Base-by-base conservation (phyloP, 2,329 filamentous ascomycete species). In the Colletotrichum paranaense region DNA sequence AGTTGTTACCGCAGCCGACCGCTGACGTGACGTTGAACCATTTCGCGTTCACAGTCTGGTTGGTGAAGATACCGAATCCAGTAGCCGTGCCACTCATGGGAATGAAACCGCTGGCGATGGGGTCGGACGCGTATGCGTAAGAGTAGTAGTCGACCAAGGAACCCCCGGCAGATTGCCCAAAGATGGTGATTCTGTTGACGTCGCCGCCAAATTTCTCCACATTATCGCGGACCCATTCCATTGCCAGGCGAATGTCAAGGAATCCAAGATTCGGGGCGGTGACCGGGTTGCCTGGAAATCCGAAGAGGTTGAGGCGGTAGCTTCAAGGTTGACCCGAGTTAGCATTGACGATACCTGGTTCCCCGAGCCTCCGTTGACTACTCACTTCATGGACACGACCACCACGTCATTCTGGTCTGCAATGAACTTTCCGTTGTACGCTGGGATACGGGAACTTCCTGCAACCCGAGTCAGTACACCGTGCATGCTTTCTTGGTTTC, bases 41-140 rank as follows among this genome's bases (percentile, higher is more conserved):
- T 28, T 63, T 74, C 1, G 24, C 19, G 30, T 68, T 67, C 4
- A 62, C 49, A 4, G 72, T 74, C 24, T 74, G 55, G 30, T 76
- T 62, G 38, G 73, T 75, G 56, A 82, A 81, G 49, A 80, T 75
- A n/a, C 73, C 73, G n/a, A 56, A 57, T 26, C 67, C 65, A 22
- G 74, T 79, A 16, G 70, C 69, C 9, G 62, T 53, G 16, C 81
- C 87, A 56, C 87, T 88, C 19, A 84, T 81, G 5, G 84, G 79
- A 69, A 89, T 86, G 24, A 88, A 80, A 4, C 82, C 86, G 16
- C 81, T 78, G 28, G 84, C 82, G 30, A 89, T 89, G 5, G 88
- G 86, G 63, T 89, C 85, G 0, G 85, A 71, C 3, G 76, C 68
- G 86, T 85, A 88, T 6, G 87, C 85, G 72, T 87, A 89, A 6